Conservation (phyloP, 163 green algal species). For the Chlamydomonas reinhardtii region DNA sequence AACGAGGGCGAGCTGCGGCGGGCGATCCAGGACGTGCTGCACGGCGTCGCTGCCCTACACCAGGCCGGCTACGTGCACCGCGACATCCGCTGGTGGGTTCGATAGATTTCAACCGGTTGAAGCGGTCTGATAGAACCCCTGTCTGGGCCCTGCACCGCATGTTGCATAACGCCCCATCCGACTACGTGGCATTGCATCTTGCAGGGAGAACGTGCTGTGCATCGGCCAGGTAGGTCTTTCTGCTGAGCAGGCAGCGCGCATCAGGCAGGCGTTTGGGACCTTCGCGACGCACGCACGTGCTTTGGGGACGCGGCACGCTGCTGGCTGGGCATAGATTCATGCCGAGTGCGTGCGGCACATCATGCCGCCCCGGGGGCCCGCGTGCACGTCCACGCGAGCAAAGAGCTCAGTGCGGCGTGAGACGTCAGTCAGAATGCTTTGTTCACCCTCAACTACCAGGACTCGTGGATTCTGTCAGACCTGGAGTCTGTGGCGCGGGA, state of each 20-base stretch:
- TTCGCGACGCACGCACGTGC: constrained; percentile 18
- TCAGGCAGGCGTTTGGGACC: not conserved
- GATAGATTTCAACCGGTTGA: not conserved
- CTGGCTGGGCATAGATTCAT: not conserved
- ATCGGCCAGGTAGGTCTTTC: constrained; percentile 31
- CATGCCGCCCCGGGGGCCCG: constrained; percentile 7
- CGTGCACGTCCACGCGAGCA: constrained; percentile 15
- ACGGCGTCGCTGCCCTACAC: constrained; percentile 24
- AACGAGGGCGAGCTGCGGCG: constrained; percentile 32
- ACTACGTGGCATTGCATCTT: constrained; percentile 27
- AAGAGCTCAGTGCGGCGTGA: not conserved
- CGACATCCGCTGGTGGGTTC: constrained; percentile 25
- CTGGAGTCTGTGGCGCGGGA: constrained; percentile 17
- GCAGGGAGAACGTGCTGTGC: constrained; percentile 28
- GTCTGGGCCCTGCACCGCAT: too few relatives aligned
- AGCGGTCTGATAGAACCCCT: constrained; percentile 21
- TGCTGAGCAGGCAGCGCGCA: not conserved
- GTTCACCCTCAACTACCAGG: constrained; percentile 6
- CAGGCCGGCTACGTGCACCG: constrained; percentile 17
- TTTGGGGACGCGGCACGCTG: too few relatives aligned
- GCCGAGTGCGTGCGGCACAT: constrained; percentile 7
- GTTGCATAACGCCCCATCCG: not conserved
- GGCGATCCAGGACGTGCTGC: constrained; percentile 25
- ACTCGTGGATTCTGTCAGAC: constrained; percentile 21
- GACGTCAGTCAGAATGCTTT: constrained; percentile 14